Conservation (phyloP, 202 grass and related monocot genomes). For the Musa balbisiana region DNA sequence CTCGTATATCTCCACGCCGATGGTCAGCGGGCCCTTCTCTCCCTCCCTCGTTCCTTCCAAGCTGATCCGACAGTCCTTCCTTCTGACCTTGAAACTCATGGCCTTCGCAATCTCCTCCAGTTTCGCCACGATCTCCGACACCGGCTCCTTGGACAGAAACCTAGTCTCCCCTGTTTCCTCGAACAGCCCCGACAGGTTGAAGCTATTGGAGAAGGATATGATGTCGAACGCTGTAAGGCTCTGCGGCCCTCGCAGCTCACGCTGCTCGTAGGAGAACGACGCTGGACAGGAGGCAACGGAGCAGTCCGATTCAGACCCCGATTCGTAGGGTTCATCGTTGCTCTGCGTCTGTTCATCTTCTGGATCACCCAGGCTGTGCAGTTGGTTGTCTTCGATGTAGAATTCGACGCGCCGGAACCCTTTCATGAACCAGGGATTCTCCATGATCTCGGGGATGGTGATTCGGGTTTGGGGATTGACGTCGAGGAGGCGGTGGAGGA, state of each 20-base stretch:
- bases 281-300: conserved; percentile 75
- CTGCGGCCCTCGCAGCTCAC: conserved; percentile 5
- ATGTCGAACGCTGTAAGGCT: conserved; percentile 25
- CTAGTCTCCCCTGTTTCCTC: conserved; percentile 14
- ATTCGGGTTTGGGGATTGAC: conserved; percentile 10
- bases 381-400: conserved; percentile 73
- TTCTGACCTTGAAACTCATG: conserved; percentile 13
- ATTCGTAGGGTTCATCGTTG: conserved; percentile 36
- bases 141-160: conserved; percentile 12
- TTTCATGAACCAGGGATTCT: conserved; percentile 13
- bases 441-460: conserved; percentile 21
- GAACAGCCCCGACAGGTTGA: conserved; percentile 16
- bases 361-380: conserved; percentile 47
- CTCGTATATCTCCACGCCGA: conserved; percentile 16
- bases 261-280: conserved; percentile 43
- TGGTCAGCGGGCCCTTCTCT: conserved; percentile 22
- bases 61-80: conserved; percentile 6
- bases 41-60: conserved; percentile 22
- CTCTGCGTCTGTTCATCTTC: conserved; percentile 24
- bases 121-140: conserved; percentile 4
- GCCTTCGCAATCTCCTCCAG: conserved; percentile 13
- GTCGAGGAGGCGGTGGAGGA: conserved; percentile 11
- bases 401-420: conserved; percentile 34
- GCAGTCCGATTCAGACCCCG: conserved; percentile 77
- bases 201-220: conserved; percentile 16